Percentiles rank a stretch among this genome's conserved stretches.
These are phyloP conservation scores for Xylariales sp. DNA, from an alignment of 2,329 filamentous ascomycete genomes.

Conservation along the genomic window DNA sequence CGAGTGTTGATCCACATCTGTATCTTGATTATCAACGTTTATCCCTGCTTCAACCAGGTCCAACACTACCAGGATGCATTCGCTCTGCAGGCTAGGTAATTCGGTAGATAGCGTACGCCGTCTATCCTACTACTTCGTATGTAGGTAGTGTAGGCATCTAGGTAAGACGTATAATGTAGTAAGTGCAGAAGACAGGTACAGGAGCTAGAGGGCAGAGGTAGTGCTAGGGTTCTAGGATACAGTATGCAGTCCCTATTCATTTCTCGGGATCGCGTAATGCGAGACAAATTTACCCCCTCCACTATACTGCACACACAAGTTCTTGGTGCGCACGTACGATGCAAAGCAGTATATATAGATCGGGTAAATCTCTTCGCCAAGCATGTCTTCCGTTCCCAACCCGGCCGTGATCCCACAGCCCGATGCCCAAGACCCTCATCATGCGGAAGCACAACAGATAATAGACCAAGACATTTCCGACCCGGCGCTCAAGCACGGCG, in stretches of 20 bases:
- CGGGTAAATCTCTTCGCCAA: constrained; percentile 9
- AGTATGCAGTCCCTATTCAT: constrained; percentile 4
- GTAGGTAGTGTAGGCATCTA: too few species aligned
- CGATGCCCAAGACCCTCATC: constrained; percentile 22
- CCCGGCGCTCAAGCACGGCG: constrained; percentile 5
- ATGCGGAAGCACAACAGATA: constrained; percentile 16
- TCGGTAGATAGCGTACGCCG: too few species aligned
- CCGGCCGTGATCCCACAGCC: constrained; percentile 29
- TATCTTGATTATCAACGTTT: constrained; percentile 6
- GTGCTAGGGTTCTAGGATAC: not conserved
- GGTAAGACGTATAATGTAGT: too few species aligned
- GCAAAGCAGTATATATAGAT: not conserved
- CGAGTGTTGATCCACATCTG: not conserved
- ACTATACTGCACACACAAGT: too few species aligned
- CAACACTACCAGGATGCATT: constrained; percentile 8
- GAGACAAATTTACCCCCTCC: not conserved
- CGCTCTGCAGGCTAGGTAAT: too few species aligned
- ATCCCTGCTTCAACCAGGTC: constrained; percentile 6
- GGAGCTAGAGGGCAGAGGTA: too few species aligned
- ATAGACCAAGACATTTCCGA: constrained; percentile 23
- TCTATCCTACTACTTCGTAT: too few species aligned
- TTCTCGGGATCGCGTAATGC: constrained; percentile 1
- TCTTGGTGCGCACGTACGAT: too few species aligned
- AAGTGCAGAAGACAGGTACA: too few species aligned
- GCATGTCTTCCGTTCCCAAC: constrained; percentile 36